Evolutionary conservation across 768 basidiomycete genomes (phyloP).

Genomic region (Calvatia gigantea): DNA sequence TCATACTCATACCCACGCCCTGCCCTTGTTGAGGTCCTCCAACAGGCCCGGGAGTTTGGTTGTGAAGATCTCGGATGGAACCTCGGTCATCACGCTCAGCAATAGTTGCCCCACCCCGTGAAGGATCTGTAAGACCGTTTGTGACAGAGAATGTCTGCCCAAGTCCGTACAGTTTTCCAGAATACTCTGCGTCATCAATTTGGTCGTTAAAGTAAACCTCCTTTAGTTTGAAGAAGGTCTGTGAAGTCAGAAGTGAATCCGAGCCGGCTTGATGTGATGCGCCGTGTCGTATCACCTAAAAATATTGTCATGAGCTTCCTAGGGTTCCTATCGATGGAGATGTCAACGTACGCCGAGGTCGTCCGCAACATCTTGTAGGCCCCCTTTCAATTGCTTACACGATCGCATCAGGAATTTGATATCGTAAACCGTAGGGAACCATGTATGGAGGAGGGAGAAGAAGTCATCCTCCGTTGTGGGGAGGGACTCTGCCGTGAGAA

Average conservation of each 20-base stretch:
- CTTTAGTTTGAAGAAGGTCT: slow-evolving; percentile 95
- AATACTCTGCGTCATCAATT: slow-evolving; percentile 82
- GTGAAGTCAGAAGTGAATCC: slow-evolving; percentile 91
- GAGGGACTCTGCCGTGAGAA: slow-evolving; percentile 81
- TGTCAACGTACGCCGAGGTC: slow-evolving; percentile 75
- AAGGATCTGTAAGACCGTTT: slow-evolving; percentile 64
- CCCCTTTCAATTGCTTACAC: slow-evolving; percentile 83
- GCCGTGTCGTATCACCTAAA: slow-evolving; percentile 83
- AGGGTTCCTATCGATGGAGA: background rate
- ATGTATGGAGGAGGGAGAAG: slow-evolving; percentile 80
- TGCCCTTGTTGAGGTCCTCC: slow-evolving; percentile 28
- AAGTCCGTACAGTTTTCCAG: slow-evolving; percentile 80
- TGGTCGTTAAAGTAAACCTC: slow-evolving; percentile 87
- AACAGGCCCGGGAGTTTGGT: slow-evolving; percentile 52
- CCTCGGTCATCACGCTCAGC: slow-evolving; percentile 75
- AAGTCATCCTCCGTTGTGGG: slow-evolving; percentile 89
- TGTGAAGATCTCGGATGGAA: slow-evolving; percentile 48
- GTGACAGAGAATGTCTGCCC: slow-evolving; percentile 71
- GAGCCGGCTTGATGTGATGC: slow-evolving; percentile 95
- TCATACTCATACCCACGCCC: slow-evolving; percentile 43
- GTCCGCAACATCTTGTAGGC: slow-evolving; percentile 92
- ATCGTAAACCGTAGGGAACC: slow-evolving; percentile 97
- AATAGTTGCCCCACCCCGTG: slow-evolving; percentile 73
- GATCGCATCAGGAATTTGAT: slow-evolving; percentile 95
- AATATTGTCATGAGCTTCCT: background rate